Conservation (phyloP, 805 yeast genomes). For the Yarrowia yakushimensis region DNA sequence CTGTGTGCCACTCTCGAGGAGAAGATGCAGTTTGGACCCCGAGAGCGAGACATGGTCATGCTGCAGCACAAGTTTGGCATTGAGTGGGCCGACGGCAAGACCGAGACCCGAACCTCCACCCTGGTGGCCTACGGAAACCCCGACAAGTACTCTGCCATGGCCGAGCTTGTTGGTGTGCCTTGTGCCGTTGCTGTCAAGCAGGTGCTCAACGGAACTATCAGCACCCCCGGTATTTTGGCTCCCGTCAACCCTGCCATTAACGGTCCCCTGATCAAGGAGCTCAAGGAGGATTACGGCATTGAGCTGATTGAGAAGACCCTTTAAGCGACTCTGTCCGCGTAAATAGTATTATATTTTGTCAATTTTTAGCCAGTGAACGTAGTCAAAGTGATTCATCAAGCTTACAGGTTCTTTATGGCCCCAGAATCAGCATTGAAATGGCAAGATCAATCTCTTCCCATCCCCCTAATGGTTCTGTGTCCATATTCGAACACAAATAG, state of each 20-base stretch:
- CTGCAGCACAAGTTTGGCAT: conserved; percentile 98
- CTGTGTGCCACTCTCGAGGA: conserved; percentile 94
- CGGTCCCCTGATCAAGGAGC: conserved; percentile 83
- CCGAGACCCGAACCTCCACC: conserved; percentile 92
- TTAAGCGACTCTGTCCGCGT: neutral
- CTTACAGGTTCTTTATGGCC: neutral
- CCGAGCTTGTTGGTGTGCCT: conserved; percentile 96
- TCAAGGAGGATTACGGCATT: conserved; percentile 86
- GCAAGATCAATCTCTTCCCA: neutral
- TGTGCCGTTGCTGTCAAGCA: conserved; percentile 92
- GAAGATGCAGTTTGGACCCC: conserved; percentile 91
- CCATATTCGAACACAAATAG: too few relatives aligned
- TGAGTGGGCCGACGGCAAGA: conserved; percentile 90
- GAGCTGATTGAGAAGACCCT: conserved; percentile 84
- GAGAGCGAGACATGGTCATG: conserved; percentile 92
- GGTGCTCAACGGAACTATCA: conserved; percentile 75
- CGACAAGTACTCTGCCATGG: conserved; percentile 96
- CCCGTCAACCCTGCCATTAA: conserved; percentile 90
- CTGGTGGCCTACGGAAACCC: conserved; percentile 86
- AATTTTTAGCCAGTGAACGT: too few relatives aligned
- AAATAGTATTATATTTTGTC: neutral
- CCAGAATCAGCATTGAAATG: neutral
- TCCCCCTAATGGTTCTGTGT: neutral
- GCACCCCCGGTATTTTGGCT: conserved; percentile 81
- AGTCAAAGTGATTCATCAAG: too few relatives aligned